These are phyloP conservation scores for Hypoxylon fuscum DNA, from an alignment of 495 filamentous ascomycete genomes.

Conservation along the genomic window DNA sequence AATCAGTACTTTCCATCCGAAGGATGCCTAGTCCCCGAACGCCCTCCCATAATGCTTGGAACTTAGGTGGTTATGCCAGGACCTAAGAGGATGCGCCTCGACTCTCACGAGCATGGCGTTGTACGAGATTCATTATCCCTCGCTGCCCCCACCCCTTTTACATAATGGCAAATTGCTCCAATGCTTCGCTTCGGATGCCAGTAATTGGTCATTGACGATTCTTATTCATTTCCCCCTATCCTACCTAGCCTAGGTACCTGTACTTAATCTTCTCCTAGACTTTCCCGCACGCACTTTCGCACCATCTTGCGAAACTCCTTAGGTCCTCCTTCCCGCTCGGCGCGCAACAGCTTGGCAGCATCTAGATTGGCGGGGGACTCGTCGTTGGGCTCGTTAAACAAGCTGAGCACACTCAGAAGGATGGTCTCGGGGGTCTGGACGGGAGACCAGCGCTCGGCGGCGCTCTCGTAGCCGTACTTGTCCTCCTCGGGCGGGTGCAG, in stretches of 20 bases:
- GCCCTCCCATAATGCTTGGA: no score
- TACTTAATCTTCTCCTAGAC: conserved; percentile 71
- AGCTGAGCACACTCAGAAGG: conserved; percentile 87
- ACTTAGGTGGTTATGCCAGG: no score
- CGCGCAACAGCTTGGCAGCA: conserved; percentile 85
- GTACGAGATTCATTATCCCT: no score
- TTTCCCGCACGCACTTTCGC: conserved; percentile 81
- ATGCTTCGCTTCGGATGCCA: no score
- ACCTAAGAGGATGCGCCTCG: no score
- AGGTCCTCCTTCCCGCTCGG: conserved; percentile 68
- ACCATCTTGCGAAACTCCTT: conserved; percentile 81
- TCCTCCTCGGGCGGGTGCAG: conserved; percentile 96
- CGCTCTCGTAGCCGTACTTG: conserved; percentile 92
- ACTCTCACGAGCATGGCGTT: no score
- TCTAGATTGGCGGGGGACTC: conserved; percentile 97
- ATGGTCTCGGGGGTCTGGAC: conserved; percentile 98
- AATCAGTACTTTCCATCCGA: no score
- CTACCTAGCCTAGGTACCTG: no score
- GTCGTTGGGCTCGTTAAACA: conserved; percentile 92
- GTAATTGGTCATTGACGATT: no score
- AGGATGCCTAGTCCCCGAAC: no score
- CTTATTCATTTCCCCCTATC: no score
- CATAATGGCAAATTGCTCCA: conserved; percentile 1
- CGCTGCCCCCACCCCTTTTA: no score
- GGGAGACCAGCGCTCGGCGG: conserved; percentile 94